Conservation (phyloP, 352 stramenopile species). For the Halophytophthora polymorphica region DNA sequence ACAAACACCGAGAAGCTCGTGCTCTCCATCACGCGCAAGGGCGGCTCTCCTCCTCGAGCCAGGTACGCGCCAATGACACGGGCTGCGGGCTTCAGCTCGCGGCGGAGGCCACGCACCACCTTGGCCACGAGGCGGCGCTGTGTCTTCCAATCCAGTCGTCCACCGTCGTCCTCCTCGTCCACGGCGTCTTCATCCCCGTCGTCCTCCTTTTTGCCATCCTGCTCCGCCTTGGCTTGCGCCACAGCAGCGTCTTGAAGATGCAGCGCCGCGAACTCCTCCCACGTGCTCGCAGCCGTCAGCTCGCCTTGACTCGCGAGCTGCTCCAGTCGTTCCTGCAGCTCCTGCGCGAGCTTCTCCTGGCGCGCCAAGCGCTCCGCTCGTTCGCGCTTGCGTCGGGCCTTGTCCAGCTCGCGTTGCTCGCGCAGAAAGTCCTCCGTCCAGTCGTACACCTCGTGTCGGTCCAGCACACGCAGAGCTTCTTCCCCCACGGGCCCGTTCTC, state of each 20-base stretch:
- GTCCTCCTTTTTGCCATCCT: constrained; percentile 11
- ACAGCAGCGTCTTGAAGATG: constrained; percentile 13
- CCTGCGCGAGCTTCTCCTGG: constrained; percentile 29
- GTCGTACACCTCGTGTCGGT: constrained; percentile 63
- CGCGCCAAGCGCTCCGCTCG: constrained; percentile 38
- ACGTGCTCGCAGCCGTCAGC: constrained; percentile 26
- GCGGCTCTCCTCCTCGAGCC: constrained; percentile 22
- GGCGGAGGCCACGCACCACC: constrained; percentile 36
- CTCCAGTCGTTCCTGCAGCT: constrained; percentile 32
- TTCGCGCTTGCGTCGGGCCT: constrained; percentile 44
- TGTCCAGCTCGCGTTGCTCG: constrained; percentile 41
- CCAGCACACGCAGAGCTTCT: constrained; percentile 25
- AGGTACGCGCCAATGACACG: constrained; percentile 27
- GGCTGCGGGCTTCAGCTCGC: constrained; percentile 23
- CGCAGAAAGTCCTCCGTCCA: constrained; percentile 54
- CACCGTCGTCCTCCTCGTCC: constrained; percentile 12
- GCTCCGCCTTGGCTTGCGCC: constrained; percentile 7
- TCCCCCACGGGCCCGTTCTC: constrained; percentile 17
- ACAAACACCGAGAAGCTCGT: constrained; percentile 41
- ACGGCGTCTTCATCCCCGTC: constrained; percentile 5
- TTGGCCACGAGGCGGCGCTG: constrained; percentile 61
- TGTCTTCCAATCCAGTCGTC: constrained; percentile 41
- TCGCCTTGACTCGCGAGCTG: constrained; percentile 7
- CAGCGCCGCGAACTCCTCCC: constrained; percentile 21
- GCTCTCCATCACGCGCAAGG: constrained; percentile 26